phyloP scores from a whole-genome alignment of 208 protist genomes.

The Leishmania gerbilli region DNA sequence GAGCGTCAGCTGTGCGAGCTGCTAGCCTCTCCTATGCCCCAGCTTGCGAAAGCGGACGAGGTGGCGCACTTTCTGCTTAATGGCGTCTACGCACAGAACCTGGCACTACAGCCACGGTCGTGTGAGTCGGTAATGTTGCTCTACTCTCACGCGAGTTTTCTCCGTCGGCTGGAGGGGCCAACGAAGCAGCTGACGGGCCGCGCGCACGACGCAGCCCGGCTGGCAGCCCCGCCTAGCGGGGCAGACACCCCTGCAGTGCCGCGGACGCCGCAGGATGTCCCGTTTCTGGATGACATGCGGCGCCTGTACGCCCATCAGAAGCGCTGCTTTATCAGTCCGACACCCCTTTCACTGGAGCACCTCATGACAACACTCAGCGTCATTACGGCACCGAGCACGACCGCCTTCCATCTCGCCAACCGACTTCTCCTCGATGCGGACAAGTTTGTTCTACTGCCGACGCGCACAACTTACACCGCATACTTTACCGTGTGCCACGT shows the following conservation, averaged over 20 bases:
- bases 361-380: constrained; percentile 73
- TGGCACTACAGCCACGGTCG: constrained; percentile 57
- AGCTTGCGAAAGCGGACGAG: constrained; percentile 57
- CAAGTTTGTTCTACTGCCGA: constrained; percentile 78
- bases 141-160: constrained; percentile 64
- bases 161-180: constrained; percentile 41
- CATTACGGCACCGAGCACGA: constrained; percentile 31
- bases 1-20: constrained; percentile 75
- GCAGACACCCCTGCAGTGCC: not conserved
- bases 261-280: constrained; percentile 39
- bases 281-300: constrained; percentile 70
- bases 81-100: constrained; percentile 47
- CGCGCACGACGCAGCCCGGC: not conserved
- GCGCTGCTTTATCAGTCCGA: constrained; percentile 62
- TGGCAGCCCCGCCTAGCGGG: not conserved
- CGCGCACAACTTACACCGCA: constrained; percentile 79
- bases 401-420: constrained; percentile 67
- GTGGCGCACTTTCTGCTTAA: constrained; percentile 43
- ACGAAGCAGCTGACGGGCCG: not conserved
- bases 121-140: constrained; percentile 69
- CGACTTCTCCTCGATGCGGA: constrained; percentile 80
- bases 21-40: constrained; percentile 60
- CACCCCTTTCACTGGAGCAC: constrained; percentile 67
- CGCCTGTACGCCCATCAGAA: constrained; percentile 76
- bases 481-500: constrained; percentile 78